phyloP scores from a whole-genome alignment of 345 rosid species.

The Corchorus olitorius region DNA sequence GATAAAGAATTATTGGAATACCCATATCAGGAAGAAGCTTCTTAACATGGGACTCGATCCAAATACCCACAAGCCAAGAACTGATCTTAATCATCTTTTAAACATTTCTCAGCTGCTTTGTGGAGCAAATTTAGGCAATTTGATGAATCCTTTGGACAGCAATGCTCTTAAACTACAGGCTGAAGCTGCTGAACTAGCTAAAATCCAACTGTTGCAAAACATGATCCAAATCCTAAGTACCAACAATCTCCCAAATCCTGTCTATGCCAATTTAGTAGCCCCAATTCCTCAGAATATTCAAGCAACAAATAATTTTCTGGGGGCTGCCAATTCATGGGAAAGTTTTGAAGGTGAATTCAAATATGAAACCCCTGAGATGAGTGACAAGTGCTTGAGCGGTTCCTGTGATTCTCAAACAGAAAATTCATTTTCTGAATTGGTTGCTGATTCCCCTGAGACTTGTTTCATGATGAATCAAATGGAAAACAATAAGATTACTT shows the following conservation, averaged over 20 bases:
- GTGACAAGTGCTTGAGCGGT: background rate
- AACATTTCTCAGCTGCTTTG: conserved; percentile 49
- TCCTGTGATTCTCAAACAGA: conserved; percentile 28
- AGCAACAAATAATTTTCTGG: conserved; percentile 13
- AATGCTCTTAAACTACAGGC: conserved; percentile 32
- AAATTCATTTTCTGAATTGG: conserved; percentile 24
- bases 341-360: background rate
- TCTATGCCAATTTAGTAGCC: too few species aligned
- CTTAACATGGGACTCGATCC: conserved; percentile 82
- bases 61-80: conserved; percentile 67
- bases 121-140: conserved; percentile 15
- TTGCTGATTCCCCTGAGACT: conserved; percentile 34
- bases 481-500: conserved; percentile 10
- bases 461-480: conserved; percentile 19
- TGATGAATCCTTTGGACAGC: conserved; percentile 21
- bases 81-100: conserved; percentile 40
- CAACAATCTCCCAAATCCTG: conserved; percentile 10
- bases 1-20: conserved; percentile 87
- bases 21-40: conserved; percentile 74
- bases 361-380: conserved; percentile 9
- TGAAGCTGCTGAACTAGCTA: conserved; percentile 30
- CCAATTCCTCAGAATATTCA: too few species aligned
- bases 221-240: conserved; percentile 45
- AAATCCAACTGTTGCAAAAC: conserved; percentile 48
- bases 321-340: conserved; percentile 21